Conservation (phyloP, 805 yeast species). For the Pichia exigua region DNA sequence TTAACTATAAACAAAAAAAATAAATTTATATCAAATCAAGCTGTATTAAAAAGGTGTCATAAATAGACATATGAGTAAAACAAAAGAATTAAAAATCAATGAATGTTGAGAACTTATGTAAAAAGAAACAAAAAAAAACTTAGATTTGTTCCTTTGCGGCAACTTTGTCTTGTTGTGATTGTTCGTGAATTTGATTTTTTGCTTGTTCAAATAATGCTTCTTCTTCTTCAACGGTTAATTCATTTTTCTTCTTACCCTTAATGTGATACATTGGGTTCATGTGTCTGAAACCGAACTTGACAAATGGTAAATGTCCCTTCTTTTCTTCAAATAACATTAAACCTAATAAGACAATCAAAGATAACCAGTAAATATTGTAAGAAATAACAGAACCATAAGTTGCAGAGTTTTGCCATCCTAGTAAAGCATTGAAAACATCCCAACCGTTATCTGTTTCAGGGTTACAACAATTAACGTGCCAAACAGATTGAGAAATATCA, state of each 20-base stretch:
- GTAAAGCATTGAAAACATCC: conserved; percentile 90
- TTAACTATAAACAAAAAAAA: background rate
- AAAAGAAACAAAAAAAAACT: background rate
- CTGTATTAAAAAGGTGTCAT: background rate
- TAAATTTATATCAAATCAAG: background rate
- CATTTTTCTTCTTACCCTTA: conserved; percentile 58
- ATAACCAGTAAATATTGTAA: conserved; percentile 85
- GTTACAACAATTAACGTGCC: conserved; percentile 98
- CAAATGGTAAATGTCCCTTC: conserved; percentile 71
- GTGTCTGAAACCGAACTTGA: conserved; percentile 36
- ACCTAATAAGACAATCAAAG: conserved; percentile 43
- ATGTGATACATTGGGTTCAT: conserved; percentile 69
- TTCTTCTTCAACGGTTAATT: conserved; percentile 45
- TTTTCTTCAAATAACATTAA: conserved; percentile 80
- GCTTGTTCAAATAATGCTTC: conserved; percentile 43
- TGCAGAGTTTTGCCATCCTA: conserved; percentile 98
- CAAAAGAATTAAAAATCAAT: background rate
- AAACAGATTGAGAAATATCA: conserved; percentile 68
- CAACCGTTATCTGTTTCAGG: conserved; percentile 90
- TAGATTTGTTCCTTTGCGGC: background rate
- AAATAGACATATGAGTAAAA: background rate
- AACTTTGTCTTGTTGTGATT: background rate
- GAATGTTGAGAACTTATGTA: too few species aligned
- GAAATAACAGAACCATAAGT: conserved; percentile 86
- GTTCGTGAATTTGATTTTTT: conserved; percentile 14